Base-by-base conservation (phyloP, 768 basidiomycete species). In the Rhodotorula toruloides region DNA sequence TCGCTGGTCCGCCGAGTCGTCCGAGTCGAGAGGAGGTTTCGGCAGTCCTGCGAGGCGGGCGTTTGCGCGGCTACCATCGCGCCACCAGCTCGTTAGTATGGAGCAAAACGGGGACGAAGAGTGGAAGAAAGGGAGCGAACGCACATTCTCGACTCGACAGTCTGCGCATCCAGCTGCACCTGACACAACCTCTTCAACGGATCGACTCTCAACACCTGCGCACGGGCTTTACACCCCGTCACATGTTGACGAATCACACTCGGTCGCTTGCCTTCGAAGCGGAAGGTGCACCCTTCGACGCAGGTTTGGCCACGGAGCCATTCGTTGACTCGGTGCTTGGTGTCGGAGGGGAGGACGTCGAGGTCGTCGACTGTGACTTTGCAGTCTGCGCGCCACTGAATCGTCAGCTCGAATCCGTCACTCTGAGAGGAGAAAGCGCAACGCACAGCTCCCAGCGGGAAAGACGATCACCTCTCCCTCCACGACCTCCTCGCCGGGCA, bases 241-340 rank as follows among this genome's bases (percentile, higher is more conserved):
- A 69, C 59, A 32, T 69, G 68, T 2, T 61, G 55, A 21, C 68
- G 68, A n/a, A 69, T 69, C 17, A 63, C 62, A 25, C 63, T 60
- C 14, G 68, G 68, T 0, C 60, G 53, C 42, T 69, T 61, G 25
- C 44, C 49, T 3, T 61, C 50, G 39, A 61, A 69, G 17, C 63
- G 62, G 59, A 69, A 69, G 21, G 52, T 2, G 49, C 68, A 69
- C 3, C 31, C 27, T 6, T 50, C 34, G 50, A 65, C 63, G 59
- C 68, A 69, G 11, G 31, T 11, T 31, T 69, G 68, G 0, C 42
- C 59, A 3, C 63, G 59, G 5, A 69, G 48, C 59, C 59, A 69
- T 2, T 17, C 32, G 58, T 69, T 65, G 32, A 54, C 58, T 2
- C 63, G 54, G 4, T 50, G 9, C 0, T 34, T 32, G 14, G 27